Conservation (phyloP, 352 stramenopile genomes). For the Globisporangium rhizosaccharum region DNA sequence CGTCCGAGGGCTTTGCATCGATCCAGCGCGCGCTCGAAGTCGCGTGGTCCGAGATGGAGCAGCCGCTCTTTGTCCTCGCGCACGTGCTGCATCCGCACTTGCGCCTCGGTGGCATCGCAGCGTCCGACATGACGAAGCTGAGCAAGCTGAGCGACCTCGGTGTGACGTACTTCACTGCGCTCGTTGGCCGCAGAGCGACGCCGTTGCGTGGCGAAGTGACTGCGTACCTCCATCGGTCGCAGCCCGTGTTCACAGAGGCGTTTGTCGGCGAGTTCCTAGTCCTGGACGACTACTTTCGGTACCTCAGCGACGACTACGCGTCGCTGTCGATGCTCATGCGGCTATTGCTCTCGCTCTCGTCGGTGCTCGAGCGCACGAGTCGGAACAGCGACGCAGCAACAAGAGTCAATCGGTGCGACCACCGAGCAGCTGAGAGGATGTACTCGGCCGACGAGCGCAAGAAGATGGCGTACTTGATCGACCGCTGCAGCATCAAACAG, state of each 20-base stretch:
- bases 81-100: conserved; percentile 55
- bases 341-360: conserved; percentile 44
- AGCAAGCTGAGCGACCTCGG: conserved; percentile 55
- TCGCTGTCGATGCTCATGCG: conserved; percentile 66
- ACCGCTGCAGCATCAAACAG: conserved; percentile 18
- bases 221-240: conserved; percentile 56
- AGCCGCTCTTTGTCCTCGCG: conserved; percentile 60
- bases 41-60: conserved; percentile 49
- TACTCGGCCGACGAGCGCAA: conserved; percentile 22
- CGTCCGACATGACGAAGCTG: conserved; percentile 44
- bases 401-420: background rate
- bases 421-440: background rate
- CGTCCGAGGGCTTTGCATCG: conserved; percentile 36
- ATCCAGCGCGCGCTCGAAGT: conserved; percentile 49
- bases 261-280: conserved; percentile 56
- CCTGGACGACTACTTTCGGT: conserved; percentile 61
- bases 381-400: background rate
- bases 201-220: conserved; percentile 59
- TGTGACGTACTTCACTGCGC: conserved; percentile 46
- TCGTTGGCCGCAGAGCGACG: conserved; percentile 39
- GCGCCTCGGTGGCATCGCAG: conserved; percentile 31
- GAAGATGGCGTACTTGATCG: conserved; percentile 24
- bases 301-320: conserved; percentile 54
- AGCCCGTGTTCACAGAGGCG: conserved; percentile 35
- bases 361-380: conserved; percentile 5